These are phyloP conservation scores for Tillandsia leiboldiana DNA, from an alignment of 176 grass and related monocot genomes.

Conservation along the genomic window DNA sequence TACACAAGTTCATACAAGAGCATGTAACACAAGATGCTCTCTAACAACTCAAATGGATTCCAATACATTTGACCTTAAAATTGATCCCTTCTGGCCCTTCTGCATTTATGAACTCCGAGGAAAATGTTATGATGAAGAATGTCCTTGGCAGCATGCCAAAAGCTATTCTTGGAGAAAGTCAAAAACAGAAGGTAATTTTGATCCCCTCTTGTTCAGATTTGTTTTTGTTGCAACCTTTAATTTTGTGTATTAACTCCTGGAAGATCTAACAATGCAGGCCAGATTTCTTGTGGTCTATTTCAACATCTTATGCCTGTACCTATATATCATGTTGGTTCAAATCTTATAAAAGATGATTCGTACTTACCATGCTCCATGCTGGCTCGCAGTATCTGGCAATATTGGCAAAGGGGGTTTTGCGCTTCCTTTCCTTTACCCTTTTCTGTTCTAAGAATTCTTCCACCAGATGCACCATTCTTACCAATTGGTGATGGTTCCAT, in stretches of 20 bases:
- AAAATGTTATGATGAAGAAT: constrained; percentile 96
- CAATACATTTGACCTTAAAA: constrained; percentile 10
- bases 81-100: constrained; percentile 94
- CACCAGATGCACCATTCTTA: constrained; percentile 56
- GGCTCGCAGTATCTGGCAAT: constrained; percentile 70
- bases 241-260: constrained; percentile 12
- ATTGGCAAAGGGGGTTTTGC: constrained; percentile 94
- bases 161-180: constrained; percentile 52
- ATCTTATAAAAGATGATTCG: constrained; percentile 73
- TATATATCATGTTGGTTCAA: constrained; percentile 63
- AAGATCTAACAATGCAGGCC: constrained; percentile 15
- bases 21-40: constrained; percentile 17
- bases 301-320: constrained; percentile 54
- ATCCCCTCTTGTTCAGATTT: constrained; percentile 43
- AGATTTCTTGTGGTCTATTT: constrained; percentile 17
- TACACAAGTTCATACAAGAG: constrained; percentile 18
- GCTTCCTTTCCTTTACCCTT: constrained; percentile 88
- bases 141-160: constrained; percentile 76
- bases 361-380: constrained; percentile 61
- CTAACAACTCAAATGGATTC: constrained; percentile 23
- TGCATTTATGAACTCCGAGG: constrained; percentile 98
- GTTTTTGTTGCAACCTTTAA: constrained; percentile 23
- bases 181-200: constrained; percentile 22
- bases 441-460: constrained; percentile 77
- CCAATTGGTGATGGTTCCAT: constrained; percentile 48